phyloP scores from a whole-genome alignment of 2,329 filamentous ascomycete genomes.

The Xylariaceae sp. region DNA sequence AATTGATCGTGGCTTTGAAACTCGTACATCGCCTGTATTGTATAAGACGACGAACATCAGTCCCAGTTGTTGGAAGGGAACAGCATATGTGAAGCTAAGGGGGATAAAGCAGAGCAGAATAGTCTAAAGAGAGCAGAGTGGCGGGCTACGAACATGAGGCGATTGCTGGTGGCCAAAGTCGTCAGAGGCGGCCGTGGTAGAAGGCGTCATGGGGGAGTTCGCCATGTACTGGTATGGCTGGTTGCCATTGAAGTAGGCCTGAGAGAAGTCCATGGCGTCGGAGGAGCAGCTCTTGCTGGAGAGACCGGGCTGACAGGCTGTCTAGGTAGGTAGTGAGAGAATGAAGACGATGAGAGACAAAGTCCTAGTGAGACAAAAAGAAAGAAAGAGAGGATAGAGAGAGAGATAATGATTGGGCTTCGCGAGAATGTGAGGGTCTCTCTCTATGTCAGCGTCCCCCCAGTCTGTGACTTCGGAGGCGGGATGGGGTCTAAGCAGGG shows the following conservation, averaged over 20 bases:
- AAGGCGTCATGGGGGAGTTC: slow-evolving; percentile 50
- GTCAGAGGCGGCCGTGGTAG: slow-evolving; percentile 50
- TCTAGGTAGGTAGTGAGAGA: background rate
- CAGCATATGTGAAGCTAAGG: background rate
- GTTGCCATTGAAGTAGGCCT: slow-evolving; percentile 44
- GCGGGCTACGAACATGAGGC: slow-evolving; percentile 45
- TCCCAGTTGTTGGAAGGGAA: slow-evolving; percentile 14
- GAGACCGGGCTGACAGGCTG: slow-evolving; percentile 9
- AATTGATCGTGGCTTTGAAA: slow-evolving; percentile 46
- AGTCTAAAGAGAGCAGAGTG: background rate
- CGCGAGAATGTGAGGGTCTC: background rate
- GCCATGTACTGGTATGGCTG: slow-evolving; percentile 52
- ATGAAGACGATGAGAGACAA: background rate
- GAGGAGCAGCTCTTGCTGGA: slow-evolving; percentile 2
- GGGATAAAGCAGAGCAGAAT: background rate
- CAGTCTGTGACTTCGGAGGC: background rate
- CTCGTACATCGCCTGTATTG: slow-evolving; percentile 45
- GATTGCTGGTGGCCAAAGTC: slow-evolving; percentile 48
- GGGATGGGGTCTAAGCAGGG: background rate
- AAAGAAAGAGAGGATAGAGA: background rate
- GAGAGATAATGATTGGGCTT: background rate
- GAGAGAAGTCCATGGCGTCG: slow-evolving; percentile 49
- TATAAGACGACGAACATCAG: slow-evolving; percentile 12
- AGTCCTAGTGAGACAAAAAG: background rate
- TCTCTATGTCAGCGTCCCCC: background rate